Evolutionary conservation across 2,329 filamentous ascomycete genomes (phyloP), one percentile per base, ranked within the genome.

Genomic region (Pseudogymnoascus sp.): DNA sequence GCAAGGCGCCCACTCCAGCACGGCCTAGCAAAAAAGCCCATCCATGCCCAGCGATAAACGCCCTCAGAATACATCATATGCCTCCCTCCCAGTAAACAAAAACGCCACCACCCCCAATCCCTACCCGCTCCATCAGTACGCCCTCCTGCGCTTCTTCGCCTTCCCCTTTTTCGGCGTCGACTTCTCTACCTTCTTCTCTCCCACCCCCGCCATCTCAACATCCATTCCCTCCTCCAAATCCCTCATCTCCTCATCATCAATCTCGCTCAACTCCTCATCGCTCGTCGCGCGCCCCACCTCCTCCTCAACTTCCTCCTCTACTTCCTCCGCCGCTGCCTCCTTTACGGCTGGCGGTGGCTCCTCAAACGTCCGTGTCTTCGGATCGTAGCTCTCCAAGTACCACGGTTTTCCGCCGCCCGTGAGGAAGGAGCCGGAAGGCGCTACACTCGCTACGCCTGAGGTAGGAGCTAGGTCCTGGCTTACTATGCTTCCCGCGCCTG

Each of bases 181-280:
- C n/a, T 22, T 47, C n/a, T 34, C 20, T 6, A 39, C 22, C 12
- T 50, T 39, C 39, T 60, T 63, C 16, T 37, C 57, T 14, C 59
- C 59, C 37, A 54, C n/a, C n/a, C n/a, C n/a, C n/a, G n/a, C n/a
- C n/a, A n/a, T 61, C 7, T 62, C 65, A 18, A 59, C 62, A 41
- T 64, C 62, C 20, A 65, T 59, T 25, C 74, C 74, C 12, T 76
- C 75, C 39, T 66, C 66, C 12, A 91, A 76, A 34, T 88, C 90
- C 68, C 89, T 86, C 62, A 96, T 78, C 74, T 93, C 90, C 59
- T 95, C 91, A 65, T 97, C 92, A 68, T 96, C 92, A 71, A 97
- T 85, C 70, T 97, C 93, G 61, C 89, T 95, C 20, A 97, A 79
- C 67, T 93, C 90, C 73, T 96, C 92, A 11, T 47, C 41, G 68